Base-by-base conservation (phyloP, 305 asterid species). In the Solanum chacoense region DNA sequence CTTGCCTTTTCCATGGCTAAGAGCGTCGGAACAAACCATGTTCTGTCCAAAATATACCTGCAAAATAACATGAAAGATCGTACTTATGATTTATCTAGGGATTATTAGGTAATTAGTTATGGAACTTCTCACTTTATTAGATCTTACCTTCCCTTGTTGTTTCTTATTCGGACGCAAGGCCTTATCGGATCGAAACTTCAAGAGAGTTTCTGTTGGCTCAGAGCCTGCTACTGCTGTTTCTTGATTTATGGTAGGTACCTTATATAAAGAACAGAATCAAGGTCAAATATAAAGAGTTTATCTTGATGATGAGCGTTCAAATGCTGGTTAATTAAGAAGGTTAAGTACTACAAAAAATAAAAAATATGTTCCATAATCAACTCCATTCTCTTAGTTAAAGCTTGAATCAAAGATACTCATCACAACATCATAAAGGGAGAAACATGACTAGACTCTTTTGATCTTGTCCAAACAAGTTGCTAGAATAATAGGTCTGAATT, bases 31-130 rank as follows among this genome's bases (percentile, higher is more conserved):
- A 89, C 95, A 94, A 14, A 94, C 95, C 89, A 95, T 35, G 78
- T 89, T 90, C 83, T 94, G 95, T 84, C 97, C 97, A 87, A 94
- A 93, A 88, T 94, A 95, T 67, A 94, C 92, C 97, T 95, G 91
- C 55, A 87, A 78, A 45, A 38, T 88, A 31, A 83, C 87, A 83
- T 31, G 87, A 50, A 83, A 31, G 4, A 31, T 83, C 73, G 26
- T 50, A 45, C 12, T 20, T 31, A 24, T 34, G 63, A 71, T 89
- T 55, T 80, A 18, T 42, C 67, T 88, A 36, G 34, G 28, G 26
- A 24, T 34, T 75, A 6, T 40, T 69, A 84, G 35, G 22, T 11
- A 89, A 76, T 34, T 77, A 22, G 36, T 45, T 28, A 12, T 78
- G 84, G 71, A 75, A 22, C 24, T 71, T 40, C 86, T 11, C 84